Evolutionary conservation across 2,329 filamentous ascomycete genomes (phyloP).

Genomic region (Furcasterigmium sp.): DNA sequence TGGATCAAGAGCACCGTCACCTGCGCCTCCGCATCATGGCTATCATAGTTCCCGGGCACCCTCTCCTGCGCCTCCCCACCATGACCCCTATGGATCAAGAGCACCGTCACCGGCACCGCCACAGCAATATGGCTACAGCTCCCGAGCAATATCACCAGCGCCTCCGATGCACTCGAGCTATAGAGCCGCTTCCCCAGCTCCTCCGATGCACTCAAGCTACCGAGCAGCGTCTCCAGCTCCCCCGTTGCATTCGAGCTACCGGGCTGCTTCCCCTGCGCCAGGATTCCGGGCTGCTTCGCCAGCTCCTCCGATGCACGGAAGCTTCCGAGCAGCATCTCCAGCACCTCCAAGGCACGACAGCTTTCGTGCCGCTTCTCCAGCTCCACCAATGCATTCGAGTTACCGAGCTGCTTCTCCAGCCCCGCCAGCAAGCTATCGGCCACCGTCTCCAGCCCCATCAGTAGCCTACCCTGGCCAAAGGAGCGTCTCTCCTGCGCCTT

Average conservation of each 20-base stretch:
- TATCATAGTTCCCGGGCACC: slow-evolving; percentile 18
- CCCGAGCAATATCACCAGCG: slow-evolving; percentile 31
- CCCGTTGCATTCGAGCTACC: slow-evolving; percentile 9
- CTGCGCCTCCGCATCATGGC: slow-evolving; percentile 17
- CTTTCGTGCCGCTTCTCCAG: slow-evolving; percentile 19
- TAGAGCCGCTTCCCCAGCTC: slow-evolving; percentile 12
- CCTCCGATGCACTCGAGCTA: slow-evolving; percentile 19
- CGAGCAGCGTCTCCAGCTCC: slow-evolving; percentile 29
- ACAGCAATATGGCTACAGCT: slow-evolving; percentile 22
- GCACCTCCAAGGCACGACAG: slow-evolving; percentile 23
- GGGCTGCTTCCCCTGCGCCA: slow-evolving; percentile 29
- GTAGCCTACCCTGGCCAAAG: not conserved
- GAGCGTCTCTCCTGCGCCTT: not conserved
- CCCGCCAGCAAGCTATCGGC: slow-evolving; percentile 24
- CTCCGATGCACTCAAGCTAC: slow-evolving; percentile 20
- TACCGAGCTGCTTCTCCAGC: slow-evolving; percentile 33
- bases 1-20: slow-evolving; percentile 23
- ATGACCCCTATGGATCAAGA: slow-evolving; percentile 10
- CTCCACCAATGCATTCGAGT: slow-evolving; percentile 6
- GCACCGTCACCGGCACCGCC: slow-evolving; percentile 21
- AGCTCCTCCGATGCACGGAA: slow-evolving; percentile 16
- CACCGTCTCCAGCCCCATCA: slow-evolving; percentile 10
- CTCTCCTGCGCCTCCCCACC: slow-evolving; percentile 24
- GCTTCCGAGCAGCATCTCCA: slow-evolving; percentile 31
- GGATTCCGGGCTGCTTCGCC: slow-evolving; percentile 17